Conservation (phyloP, 2,329 filamentous ascomycete species). For the Clarireedia paspali region DNA sequence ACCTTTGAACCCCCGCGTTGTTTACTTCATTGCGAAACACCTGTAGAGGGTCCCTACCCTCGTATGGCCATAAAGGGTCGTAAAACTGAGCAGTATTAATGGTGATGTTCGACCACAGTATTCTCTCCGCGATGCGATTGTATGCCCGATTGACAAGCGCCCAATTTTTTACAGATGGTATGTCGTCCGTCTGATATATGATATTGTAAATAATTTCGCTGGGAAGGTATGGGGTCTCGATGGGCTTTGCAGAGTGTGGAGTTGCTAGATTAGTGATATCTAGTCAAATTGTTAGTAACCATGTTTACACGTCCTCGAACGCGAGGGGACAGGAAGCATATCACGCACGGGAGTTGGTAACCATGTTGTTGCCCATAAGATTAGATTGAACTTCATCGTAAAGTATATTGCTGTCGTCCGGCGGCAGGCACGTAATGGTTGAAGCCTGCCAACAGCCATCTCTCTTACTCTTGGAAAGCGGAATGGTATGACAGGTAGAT, state of each 20-base stretch:
- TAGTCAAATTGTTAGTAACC: too few species aligned
- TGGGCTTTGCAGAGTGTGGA: constrained; percentile 4
- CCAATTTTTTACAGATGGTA: constrained; percentile 10
- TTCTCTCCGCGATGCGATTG: constrained; percentile 7
- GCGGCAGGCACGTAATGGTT: not conserved
- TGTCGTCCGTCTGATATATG: constrained; percentile 5
- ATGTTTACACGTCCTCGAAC: too few species aligned
- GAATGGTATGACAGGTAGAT: constrained; percentile 1
- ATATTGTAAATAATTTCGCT: constrained; percentile 7
- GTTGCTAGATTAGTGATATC: not conserved
- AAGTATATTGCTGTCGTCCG: not conserved
- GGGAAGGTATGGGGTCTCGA: constrained; percentile 3
- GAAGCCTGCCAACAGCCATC: constrained; percentile 5
- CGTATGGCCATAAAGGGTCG: constrained; percentile 1
- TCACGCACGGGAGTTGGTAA: not conserved
- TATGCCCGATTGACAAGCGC: constrained; percentile 1
- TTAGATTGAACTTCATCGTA: constrained; percentile 4
- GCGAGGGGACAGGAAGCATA: not conserved
- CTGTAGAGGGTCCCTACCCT: constrained; percentile 1
- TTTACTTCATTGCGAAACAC: constrained; percentile 2
- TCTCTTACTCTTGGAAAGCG: constrained; percentile 3
- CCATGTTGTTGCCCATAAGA: constrained; percentile 1
- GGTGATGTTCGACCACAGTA: constrained; percentile 8
- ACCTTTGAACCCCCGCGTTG: not conserved
- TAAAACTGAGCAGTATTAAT: constrained; percentile 9